phyloP scores from a whole-genome alignment of 164 flowering plant species.

The Berberis vulgaris region DNA sequence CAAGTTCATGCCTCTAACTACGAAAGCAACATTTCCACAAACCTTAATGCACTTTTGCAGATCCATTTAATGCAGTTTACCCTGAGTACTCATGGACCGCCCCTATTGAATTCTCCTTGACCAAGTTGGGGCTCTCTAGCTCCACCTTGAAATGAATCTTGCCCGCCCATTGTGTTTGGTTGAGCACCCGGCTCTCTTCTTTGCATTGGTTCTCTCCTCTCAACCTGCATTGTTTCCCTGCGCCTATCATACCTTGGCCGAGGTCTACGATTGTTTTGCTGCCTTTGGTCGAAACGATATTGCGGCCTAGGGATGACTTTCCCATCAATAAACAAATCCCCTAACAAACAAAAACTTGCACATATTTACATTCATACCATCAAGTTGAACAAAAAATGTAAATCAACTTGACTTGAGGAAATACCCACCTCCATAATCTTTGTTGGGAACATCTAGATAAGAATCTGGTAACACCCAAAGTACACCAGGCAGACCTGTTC shows the following conservation, averaged over 20 bases:
- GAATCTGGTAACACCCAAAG: constrained; percentile 99
- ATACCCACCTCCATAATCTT: constrained; percentile 90
- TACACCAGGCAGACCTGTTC: constrained; percentile 68
- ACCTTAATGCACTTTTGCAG: too few relatives aligned
- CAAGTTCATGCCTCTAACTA: too few relatives aligned
- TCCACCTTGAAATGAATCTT: too few relatives aligned
- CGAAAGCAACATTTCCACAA: too few relatives aligned
- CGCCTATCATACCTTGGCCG: constrained; percentile 85
- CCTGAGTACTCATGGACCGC: too few relatives aligned
- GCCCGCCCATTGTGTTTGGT: too few relatives aligned
- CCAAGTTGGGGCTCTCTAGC: too few relatives aligned
- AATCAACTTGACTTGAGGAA: neutral
- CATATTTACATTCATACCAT: neutral
- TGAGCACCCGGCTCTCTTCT: constrained; percentile 5
- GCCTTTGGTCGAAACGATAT: constrained; percentile 53
- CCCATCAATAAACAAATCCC: constrained; percentile 85
- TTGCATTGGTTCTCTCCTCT: constrained; percentile 45
- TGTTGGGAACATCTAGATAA: constrained; percentile 94
- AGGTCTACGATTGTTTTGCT: constrained; percentile 47
- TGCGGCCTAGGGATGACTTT: constrained; percentile 94
- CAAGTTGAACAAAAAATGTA: neutral
- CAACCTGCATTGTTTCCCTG: constrained; percentile 65
- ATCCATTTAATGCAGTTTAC: too few relatives aligned
- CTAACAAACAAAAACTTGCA: constrained; percentile 20
- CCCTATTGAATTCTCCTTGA: too few relatives aligned